Base-by-base conservation (phyloP, 2,329 filamentous ascomycete species). In the Neopestalotiopsis sp. region DNA sequence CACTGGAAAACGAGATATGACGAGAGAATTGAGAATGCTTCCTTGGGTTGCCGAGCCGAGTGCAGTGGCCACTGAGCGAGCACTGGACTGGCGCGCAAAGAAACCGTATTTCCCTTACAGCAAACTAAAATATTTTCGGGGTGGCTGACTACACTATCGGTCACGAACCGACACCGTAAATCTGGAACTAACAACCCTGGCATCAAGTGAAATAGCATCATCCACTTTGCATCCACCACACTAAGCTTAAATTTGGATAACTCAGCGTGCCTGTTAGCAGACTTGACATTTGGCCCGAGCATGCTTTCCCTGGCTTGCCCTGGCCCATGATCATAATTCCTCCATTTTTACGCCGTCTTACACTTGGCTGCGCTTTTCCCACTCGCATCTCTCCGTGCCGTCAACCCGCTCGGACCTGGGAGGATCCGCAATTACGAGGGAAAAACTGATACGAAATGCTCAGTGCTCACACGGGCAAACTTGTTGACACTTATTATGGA, bases 171-270 rank as follows among this genome's bases (percentile, higher is more conserved):
- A 52, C 45, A 52, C 45, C 45, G 45, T 52, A 17, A 52, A 52
- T 52, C n/a, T 20, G 45, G 45, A 52, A 52, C 45, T 20, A 52
- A 52, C 17, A 52, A 52, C 45, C 45, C 9, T 52, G 45, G 17
- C 6, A 52, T 7, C n/a, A 20, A n/a, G n/a, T n/a, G 45, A 52
- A 52, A 52, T 52, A 52, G 45, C 45, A 52, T 9, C 45, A 20
- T 52, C 45, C 45, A 52, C 45, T 52, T 9, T n/a, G 9, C n/a
- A 52, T 52, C 45, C 45, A 52, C 45, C 9, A 10, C 45, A 52
- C 45, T 52, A 52, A 52, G 45, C 45, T 52, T 52, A 52, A 52
- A 52, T 52, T 52, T 52, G 45, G 42, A 45, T 52, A 52, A 52
- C 14, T 52, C 45, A 52, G 17, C 45, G 13, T 20, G 17, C n/a